Conservation (phyloP, 768 basidiomycete genomes). For the Tulasnella sp. region DNA sequence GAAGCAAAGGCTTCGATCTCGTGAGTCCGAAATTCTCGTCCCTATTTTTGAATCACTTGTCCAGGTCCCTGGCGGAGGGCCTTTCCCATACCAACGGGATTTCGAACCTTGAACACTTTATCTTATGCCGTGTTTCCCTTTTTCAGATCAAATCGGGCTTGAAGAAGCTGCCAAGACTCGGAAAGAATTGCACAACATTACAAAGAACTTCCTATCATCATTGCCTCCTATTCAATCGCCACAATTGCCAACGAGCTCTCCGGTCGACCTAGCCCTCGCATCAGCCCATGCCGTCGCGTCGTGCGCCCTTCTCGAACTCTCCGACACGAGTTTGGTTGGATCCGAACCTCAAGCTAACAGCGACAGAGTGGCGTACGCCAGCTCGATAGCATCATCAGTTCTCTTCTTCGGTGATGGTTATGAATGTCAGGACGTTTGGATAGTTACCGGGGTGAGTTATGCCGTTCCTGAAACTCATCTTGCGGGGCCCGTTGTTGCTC, state of each 20-base stretch:
- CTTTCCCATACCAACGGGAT: not conserved
- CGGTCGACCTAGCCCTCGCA: not conserved
- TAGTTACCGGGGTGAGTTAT: constrained; percentile 1
- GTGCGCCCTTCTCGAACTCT: not conserved
- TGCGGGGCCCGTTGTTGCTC: not conserved
- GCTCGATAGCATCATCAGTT: not conserved
- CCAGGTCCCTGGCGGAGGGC: not conserved
- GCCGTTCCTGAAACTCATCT: not conserved
- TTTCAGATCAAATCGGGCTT: not conserved
- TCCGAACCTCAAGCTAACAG: not conserved
- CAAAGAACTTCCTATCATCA: not conserved
- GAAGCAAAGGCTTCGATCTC: not conserved
- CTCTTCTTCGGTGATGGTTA: not conserved
- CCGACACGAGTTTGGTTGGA: not conserved
- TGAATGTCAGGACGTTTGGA: not conserved
- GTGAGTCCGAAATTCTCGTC: not conserved
- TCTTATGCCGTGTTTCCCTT: not conserved
- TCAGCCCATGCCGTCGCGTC: not conserved
- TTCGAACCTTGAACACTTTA: not conserved
- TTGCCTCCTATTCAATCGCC: not conserved
- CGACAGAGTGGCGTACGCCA: not conserved
- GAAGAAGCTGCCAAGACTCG: not conserved
- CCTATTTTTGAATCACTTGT: not conserved
- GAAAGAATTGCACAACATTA: not conserved
- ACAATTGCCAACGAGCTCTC: not conserved